A percentile compares a stretch with the other conserved stretches of the same genome.
phyloP scores from a whole-genome alignment of 805 yeast species.

The Candida incommunis region DNA sequence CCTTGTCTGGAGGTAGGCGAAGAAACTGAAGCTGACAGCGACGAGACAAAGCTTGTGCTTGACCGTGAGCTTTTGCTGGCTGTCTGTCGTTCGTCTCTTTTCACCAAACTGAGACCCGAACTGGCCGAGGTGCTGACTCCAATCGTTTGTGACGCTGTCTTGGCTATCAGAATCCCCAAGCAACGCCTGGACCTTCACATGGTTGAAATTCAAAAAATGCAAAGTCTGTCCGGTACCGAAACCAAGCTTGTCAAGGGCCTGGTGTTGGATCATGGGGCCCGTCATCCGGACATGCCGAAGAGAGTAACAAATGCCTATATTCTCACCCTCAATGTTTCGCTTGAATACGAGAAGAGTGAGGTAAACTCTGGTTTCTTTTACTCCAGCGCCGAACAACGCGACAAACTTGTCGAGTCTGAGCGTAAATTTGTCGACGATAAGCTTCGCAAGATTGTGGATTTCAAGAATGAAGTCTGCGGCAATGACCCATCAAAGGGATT shows the following conservation, averaged over 20 bases:
- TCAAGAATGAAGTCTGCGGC: slow-evolving; percentile 85
- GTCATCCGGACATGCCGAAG: slow-evolving; percentile 99
- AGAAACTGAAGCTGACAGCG: neutral
- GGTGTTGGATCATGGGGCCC: slow-evolving; percentile 94
- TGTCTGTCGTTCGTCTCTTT: slow-evolving; percentile 79
- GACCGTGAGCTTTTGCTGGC: slow-evolving; percentile 83
- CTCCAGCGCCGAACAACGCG: slow-evolving; percentile 91
- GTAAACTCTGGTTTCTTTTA: slow-evolving; percentile 93
- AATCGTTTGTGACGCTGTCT: slow-evolving; percentile 90
- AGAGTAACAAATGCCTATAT: slow-evolving; percentile 70
- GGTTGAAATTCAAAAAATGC: slow-evolving; percentile 98
- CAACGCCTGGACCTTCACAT: slow-evolving; percentile 72
- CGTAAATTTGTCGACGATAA: slow-evolving; percentile 90
- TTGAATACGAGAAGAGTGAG: slow-evolving; percentile 96
- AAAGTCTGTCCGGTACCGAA: slow-evolving; percentile 73
- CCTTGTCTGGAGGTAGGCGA: slow-evolving; percentile 1
- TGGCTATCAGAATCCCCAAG: slow-evolving; percentile 47
- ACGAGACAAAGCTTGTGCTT: slow-evolving; percentile 27
- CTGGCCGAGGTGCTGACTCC: slow-evolving; percentile 76
- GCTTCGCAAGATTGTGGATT: slow-evolving; percentile 76
- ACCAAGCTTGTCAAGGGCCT: slow-evolving; percentile 76
- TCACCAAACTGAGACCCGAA: slow-evolving; percentile 73
- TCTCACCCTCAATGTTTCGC: slow-evolving; percentile 78
- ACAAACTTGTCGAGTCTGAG: slow-evolving; percentile 84
- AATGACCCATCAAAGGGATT: slow-evolving; percentile 60